Conservation (phyloP, 108 stramenopile species). For the Conticribra weissflogii region DNA sequence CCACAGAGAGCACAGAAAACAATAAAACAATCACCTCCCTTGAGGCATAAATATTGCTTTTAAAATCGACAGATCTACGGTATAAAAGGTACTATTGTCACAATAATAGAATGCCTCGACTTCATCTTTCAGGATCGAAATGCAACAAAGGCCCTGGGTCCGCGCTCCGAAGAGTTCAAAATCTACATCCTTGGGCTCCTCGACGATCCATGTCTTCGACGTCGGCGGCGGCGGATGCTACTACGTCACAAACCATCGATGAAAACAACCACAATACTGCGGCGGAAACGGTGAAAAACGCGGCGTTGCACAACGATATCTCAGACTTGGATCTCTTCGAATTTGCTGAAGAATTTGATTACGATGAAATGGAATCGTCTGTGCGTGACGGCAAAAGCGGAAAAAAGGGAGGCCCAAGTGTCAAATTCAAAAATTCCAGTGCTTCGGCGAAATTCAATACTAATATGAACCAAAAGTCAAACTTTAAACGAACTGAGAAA, state of each 20-base stretch:
- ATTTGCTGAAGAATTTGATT: background rate
- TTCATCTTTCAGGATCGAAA: constrained; percentile 7
- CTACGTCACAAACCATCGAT: too few species aligned
- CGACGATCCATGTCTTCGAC: background rate
- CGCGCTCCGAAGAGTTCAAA: background rate
- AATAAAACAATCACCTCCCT: too few species aligned
- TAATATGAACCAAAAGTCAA: too few species aligned
- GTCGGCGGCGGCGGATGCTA: background rate
- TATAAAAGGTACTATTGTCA: too few species aligned
- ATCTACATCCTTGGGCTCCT: background rate
- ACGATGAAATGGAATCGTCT: too few species aligned
- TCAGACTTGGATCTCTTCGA: background rate
- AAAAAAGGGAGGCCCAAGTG: background rate
- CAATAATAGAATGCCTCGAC: constrained; percentile 14
- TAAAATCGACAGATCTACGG: too few species aligned
- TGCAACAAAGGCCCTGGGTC: background rate
- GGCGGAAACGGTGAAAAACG: background rate
- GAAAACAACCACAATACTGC: too few species aligned
- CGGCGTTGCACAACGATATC: background rate
- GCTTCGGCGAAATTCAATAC: too few species aligned
- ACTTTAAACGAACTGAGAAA: too few species aligned
- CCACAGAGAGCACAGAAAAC: too few species aligned
- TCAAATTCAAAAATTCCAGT: background rate
- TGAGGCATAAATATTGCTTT: too few species aligned
- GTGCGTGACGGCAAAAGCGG: background rate